These are phyloP conservation scores for Venustampulla echinocandica DNA, from an alignment of 495 filamentous ascomycete species.

Conservation along the genomic window DNA sequence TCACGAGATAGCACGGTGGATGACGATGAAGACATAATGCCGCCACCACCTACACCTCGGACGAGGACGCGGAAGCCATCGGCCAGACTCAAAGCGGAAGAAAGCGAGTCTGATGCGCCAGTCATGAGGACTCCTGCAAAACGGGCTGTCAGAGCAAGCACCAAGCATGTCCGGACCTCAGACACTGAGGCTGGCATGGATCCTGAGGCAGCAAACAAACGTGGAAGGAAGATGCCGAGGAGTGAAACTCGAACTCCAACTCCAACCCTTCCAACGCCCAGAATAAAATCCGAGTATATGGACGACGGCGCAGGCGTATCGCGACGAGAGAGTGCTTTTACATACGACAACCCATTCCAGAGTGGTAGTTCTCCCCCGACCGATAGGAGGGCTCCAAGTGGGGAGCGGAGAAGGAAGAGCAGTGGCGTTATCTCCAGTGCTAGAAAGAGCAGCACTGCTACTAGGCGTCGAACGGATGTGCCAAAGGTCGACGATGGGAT, in stretches of 20 bases:
- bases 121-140: constrained; percentile 38
- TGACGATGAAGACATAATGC: constrained; percentile 35
- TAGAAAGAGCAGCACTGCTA: constrained; percentile 9
- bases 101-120: constrained; percentile 33
- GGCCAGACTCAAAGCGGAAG: constrained; percentile 41
- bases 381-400: neutral
- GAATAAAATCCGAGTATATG: constrained; percentile 36
- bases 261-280: neutral
- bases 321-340: constrained; percentile 55
- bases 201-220: constrained; percentile 37
- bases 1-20: constrained; percentile 33
- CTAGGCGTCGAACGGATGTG: constrained; percentile 7
- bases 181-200: constrained; percentile 31
- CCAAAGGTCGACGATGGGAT: constrained; percentile 25
- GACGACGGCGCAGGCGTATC: constrained; percentile 15
- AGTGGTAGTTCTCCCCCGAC: constrained; percentile 49
- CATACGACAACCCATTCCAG: constrained; percentile 89
- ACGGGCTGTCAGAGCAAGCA: constrained; percentile 40
- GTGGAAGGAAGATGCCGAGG: constrained; percentile 17
- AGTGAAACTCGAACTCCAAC: constrained; percentile 21
- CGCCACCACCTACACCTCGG: constrained; percentile 31
- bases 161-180: constrained; percentile 31
- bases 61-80: constrained; percentile 40
- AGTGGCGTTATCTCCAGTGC: constrained; percentile 5
- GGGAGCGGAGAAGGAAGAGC: constrained; percentile 16